Evolutionary conservation across 208 protist species (phyloP), one percentile per base, ranked within the genome.

Genomic region (Trypanosoma avium): DNA sequence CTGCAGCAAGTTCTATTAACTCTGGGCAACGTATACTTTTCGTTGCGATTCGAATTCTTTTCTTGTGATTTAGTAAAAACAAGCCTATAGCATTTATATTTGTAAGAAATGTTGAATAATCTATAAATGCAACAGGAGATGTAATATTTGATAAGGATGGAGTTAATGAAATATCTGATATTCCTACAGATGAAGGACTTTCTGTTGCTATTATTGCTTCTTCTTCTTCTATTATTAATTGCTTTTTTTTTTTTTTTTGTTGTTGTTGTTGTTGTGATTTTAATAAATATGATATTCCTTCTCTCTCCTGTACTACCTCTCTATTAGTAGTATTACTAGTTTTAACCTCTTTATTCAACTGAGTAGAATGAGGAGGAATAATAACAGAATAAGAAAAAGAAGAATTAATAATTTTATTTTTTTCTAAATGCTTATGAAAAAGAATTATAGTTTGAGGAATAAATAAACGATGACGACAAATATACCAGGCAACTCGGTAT

Each of bases 31-130:
- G 59, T 5, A 77, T 53, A 30, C 59, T 45, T 17, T 47, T 56
- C 3, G 71, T 70, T 6, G 62, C 42, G 8, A 77, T 38, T 17
- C 71, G 48, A 21, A 77, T 35, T 19, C 59, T 59, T 52, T 67
- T 65, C 15, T 61, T 36, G 24, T 57, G 52, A 2, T 32, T 47
- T 13, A 70, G 59, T 0, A 70, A 45, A 10, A 63, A 38, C 19
- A 35, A 24, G 2, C 48, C 65, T 27, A 72, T 60, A 6, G 64
- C 59, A 0, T 24, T 32, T 9, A 77, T 65, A 46, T 77, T 77
- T 10, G 27, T 35, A 0, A 72, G 59, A 61, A 77, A 77, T 21
- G 29, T 27, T 1, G 48, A 33, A 8, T 32, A 36, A 13, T 77
- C 56, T 26, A 67, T 52, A 46, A 70, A 62, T 0, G 49, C 66